phyloP scores from a whole-genome alignment of 371 early-diverging fungal genomes.

The Synchytrium microbalum region DNA sequence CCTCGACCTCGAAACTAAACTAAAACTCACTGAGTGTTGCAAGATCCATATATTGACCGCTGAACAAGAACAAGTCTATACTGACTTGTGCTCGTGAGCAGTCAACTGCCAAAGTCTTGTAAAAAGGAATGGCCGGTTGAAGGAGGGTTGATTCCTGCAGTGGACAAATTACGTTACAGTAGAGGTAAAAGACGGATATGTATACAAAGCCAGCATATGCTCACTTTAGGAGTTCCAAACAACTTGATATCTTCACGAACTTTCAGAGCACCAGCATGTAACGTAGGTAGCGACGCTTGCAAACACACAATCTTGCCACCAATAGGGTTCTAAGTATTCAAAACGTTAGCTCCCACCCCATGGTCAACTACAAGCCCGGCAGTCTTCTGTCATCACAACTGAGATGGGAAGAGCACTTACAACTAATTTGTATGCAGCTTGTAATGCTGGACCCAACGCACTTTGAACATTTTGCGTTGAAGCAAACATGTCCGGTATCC shows the following conservation, averaged over 20 bases:
- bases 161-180: constrained; percentile 13
- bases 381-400: neutral
- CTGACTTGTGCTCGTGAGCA: constrained; percentile 87
- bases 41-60: constrained; percentile 81
- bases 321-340: constrained; percentile 43
- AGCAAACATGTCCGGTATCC: constrained; percentile 77
- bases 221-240: constrained; percentile 60
- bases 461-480: constrained; percentile 63
- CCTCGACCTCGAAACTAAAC: constrained; percentile 7
- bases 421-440: constrained; percentile 75
- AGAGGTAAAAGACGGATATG: neutral
- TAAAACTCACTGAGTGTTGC: constrained; percentile 69
- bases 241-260: constrained; percentile 77
- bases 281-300: constrained; percentile 73
- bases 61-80: constrained; percentile 90
- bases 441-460: constrained; percentile 78
- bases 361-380: neutral
- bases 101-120: constrained; percentile 89
- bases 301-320: constrained; percentile 90
- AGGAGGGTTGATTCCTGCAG: constrained; percentile 72
- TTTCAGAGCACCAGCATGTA: constrained; percentile 74
- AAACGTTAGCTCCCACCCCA: constrained; percentile 4
- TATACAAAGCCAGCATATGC: constrained; percentile 13
- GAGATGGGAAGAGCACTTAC: constrained; percentile 29
- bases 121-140: constrained; percentile 77